Evolutionary conservation across 2,329 filamentous ascomycete species (phyloP).

Genomic region (Capronia coronata): DNA sequence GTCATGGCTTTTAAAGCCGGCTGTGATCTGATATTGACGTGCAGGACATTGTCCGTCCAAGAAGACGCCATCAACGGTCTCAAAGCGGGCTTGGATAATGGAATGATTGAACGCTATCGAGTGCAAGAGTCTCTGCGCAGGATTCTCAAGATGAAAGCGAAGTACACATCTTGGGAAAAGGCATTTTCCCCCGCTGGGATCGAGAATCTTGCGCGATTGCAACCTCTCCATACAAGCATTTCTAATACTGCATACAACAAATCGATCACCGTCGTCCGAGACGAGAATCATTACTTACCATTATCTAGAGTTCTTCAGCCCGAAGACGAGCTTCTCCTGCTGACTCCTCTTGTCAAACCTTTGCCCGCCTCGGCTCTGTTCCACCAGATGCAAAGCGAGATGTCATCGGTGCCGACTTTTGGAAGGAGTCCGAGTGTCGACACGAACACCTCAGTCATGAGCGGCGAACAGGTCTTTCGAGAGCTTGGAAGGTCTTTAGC

Average conservation of each 20-base stretch:
- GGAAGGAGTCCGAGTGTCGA: slow-evolving; percentile 45
- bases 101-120: slow-evolving; percentile 73
- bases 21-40: slow-evolving; percentile 84
- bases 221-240: slow-evolving; percentile 71
- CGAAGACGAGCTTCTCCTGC: slow-evolving; percentile 78
- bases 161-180: slow-evolving; percentile 83
- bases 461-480: slow-evolving; percentile 84
- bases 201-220: slow-evolving; percentile 67
- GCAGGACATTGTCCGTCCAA: slow-evolving; percentile 79
- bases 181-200: slow-evolving; percentile 83
- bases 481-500: slow-evolving; percentile 85
- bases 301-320: slow-evolving; percentile 73
- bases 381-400: slow-evolving; percentile 46
- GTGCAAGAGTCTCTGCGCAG: slow-evolving; percentile 74
- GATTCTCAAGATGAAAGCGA: slow-evolving; percentile 72
- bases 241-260: slow-evolving; percentile 83
- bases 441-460: slow-evolving; percentile 64
- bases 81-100: slow-evolving; percentile 82
- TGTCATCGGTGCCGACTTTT: slow-evolving; percentile 33
- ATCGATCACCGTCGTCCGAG: slow-evolving; percentile 86
- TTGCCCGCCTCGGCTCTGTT: slow-evolving; percentile 83
- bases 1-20: slow-evolving; percentile 97
- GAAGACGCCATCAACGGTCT: slow-evolving; percentile 86
- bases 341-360: slow-evolving; percentile 86
- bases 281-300: slow-evolving; percentile 78